These are phyloP conservation scores for Aureobasidium sp. DNA, from an alignment of 2,329 filamentous ascomycete genomes.

Conservation along the genomic window DNA sequence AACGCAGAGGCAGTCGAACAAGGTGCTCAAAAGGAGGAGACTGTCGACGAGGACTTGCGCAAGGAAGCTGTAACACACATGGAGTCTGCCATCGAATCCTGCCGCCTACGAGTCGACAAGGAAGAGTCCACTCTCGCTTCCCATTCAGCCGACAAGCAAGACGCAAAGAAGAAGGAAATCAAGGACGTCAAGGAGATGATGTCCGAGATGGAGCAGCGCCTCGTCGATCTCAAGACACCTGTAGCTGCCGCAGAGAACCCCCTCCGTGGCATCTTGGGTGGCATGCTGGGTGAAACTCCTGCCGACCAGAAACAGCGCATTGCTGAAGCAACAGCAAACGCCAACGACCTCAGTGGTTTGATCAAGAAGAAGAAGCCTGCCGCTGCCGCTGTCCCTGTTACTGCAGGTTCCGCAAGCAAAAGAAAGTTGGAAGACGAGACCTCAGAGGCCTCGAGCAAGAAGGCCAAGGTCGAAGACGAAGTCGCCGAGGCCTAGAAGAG, in stretches of 20 bases:
- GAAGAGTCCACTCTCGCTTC: slow-evolving; percentile 57
- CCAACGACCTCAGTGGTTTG: slow-evolving; percentile 65
- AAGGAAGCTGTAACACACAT: slow-evolving; percentile 65
- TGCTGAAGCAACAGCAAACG: slow-evolving; percentile 64
- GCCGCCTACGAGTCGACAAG: slow-evolving; percentile 59
- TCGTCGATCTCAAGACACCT: slow-evolving; percentile 60
- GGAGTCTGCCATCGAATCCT: slow-evolving; percentile 65
- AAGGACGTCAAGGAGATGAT: slow-evolving; percentile 70
- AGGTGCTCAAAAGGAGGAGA: slow-evolving; percentile 27
- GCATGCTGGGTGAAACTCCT: slow-evolving; percentile 54
- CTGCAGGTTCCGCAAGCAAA: neutral
- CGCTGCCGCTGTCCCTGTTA: neutral
- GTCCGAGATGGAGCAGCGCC: slow-evolving; percentile 67
- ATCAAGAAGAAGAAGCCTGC: slow-evolving; percentile 58
- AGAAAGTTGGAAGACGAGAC: slow-evolving; percentile 1
- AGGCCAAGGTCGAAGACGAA: neutral
- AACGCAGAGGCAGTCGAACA: slow-evolving; percentile 42
- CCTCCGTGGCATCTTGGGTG: slow-evolving; percentile 55
- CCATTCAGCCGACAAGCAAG: slow-evolving; percentile 54
- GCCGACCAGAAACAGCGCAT: slow-evolving; percentile 55
- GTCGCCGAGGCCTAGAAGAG: neutral
- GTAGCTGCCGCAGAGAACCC: slow-evolving; percentile 29
- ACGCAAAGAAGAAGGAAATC: slow-evolving; percentile 54
- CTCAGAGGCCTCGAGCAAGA: neutral
- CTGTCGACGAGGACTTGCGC: slow-evolving; percentile 60